A percentile compares a stretch with the other conserved stretches of the same genome.
Conservation (phyloP, 805 yeast species). For the Zygotorulaspora sp. region DNA sequence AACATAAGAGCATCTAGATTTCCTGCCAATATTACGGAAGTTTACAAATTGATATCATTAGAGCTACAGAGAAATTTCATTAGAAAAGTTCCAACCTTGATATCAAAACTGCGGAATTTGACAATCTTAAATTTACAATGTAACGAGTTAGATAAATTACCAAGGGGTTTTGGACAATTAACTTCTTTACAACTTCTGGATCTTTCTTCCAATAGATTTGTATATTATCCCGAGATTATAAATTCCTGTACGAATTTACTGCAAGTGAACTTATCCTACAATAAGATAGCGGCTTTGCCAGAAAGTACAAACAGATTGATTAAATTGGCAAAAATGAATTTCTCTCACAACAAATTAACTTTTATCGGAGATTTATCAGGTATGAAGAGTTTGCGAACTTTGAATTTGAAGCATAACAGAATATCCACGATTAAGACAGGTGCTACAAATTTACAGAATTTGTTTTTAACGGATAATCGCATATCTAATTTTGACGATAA, state of each 20-base stretch:
- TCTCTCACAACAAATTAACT: slow-evolving; percentile 65
- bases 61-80: slow-evolving; percentile 78
- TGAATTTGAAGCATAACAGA: slow-evolving; percentile 75
- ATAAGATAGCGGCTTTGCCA: slow-evolving; percentile 61
- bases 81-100: slow-evolving; percentile 52
- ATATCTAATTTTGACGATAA: slow-evolving; percentile 65
- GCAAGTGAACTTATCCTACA: slow-evolving; percentile 78
- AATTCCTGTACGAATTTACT: slow-evolving; percentile 53
- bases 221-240: slow-evolving; percentile 59
- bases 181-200: slow-evolving; percentile 57
- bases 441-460: slow-evolving; percentile 61
- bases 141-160: slow-evolving; percentile 63
- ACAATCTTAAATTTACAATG: slow-evolving; percentile 65
- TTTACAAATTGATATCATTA: slow-evolving; percentile 58
- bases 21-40: slow-evolving; percentile 69
- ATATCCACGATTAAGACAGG: slow-evolving; percentile 38
- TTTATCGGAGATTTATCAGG: slow-evolving; percentile 43
- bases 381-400: slow-evolving; percentile 54
- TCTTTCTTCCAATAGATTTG: slow-evolving; percentile 72
- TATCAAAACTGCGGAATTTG: slow-evolving; percentile 50
- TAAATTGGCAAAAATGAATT: slow-evolving; percentile 61
- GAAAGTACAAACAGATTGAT: slow-evolving; percentile 52
- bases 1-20: slow-evolving; percentile 68
- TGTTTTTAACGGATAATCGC: slow-evolving; percentile 69
- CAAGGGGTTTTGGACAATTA: slow-evolving; percentile 54